Conservation (phyloP, 140 eudicot species). For the Anethum foeniculum region DNA sequence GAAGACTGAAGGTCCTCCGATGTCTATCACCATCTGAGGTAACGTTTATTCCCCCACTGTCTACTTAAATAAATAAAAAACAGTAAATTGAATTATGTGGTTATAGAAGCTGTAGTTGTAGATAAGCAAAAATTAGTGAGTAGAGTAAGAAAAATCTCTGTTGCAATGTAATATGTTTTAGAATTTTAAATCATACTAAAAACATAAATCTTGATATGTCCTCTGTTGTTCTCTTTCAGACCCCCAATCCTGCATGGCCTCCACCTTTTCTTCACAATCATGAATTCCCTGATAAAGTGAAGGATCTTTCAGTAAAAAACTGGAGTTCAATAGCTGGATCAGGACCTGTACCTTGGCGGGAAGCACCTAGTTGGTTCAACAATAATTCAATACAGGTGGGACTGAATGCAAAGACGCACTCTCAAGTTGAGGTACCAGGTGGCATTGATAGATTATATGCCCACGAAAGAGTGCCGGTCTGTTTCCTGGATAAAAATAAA, state of each 20-base stretch:
- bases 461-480: conserved; percentile 26
- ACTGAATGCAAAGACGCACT: conserved; percentile 21
- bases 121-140: neutral
- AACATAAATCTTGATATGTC: neutral
- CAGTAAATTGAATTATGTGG: neutral
- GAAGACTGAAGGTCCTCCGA: neutral
- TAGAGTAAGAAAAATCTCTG: neutral
- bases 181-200: neutral
- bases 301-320: conserved; percentile 37
- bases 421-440: conserved; percentile 29
- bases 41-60: neutral
- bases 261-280: conserved; percentile 42
- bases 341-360: conserved; percentile 77
- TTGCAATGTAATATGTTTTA: neutral
- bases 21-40: neutral
- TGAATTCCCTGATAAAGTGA: conserved; percentile 44
- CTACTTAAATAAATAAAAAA: neutral
- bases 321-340: conserved; percentile 59
- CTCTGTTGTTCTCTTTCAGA: conserved; percentile 28
- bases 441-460: conserved; percentile 23
- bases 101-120: neutral
- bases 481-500: conserved; percentile 33
- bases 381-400: conserved; percentile 32
- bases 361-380: conserved; percentile 53
- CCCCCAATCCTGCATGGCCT: conserved; percentile 93